phyloP scores from a whole-genome alignment of 495 filamentous ascomycete species.

The Massariosphaeria phaeospora region DNA sequence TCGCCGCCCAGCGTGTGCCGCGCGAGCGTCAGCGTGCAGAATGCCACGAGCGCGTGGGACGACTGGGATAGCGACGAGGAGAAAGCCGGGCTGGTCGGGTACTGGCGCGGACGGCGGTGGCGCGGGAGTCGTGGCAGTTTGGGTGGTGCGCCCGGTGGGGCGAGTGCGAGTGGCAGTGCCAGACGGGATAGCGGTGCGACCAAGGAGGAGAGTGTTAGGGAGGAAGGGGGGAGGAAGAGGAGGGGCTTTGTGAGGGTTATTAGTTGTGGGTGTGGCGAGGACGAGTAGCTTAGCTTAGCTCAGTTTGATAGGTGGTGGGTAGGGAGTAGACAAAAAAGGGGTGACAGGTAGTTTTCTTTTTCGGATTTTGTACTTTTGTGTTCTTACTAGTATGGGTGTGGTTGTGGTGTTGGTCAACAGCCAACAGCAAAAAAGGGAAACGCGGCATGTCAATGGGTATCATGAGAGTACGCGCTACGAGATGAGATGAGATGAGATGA shows the following conservation, averaged over 20 bases:
- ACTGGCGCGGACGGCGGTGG: conserved; percentile 21
- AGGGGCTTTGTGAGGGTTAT: conserved; percentile 23
- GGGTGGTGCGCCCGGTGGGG: not conserved
- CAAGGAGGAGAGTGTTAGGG: not conserved
- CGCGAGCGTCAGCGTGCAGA: conserved; percentile 22
- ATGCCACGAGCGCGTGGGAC: conserved; percentile 30
- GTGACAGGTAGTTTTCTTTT: not conserved
- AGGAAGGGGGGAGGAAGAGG: conserved; percentile 2
- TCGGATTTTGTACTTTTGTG: not conserved
- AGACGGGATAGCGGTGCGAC: not conserved
- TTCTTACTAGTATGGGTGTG: too few species aligned
- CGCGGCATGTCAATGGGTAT: too few species aligned
- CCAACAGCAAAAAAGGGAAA: too few species aligned
- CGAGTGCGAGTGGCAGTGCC: not conserved
- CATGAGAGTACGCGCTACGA: too few species aligned
- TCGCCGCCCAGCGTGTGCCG: not conserved
- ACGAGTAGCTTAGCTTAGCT: not conserved
- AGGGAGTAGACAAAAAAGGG: not conserved
- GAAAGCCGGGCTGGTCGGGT: conserved; percentile 24
- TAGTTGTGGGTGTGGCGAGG: conserved; percentile 23
- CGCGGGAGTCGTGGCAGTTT: conserved; percentile 22
- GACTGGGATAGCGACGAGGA: conserved; percentile 30
- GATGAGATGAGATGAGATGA: too few species aligned
- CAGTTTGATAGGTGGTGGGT: not conserved
- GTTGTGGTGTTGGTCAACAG: too few species aligned